Base-by-base conservation (phyloP, 495 filamentous ascomycete species). In the Penicillium alfredii region DNA sequence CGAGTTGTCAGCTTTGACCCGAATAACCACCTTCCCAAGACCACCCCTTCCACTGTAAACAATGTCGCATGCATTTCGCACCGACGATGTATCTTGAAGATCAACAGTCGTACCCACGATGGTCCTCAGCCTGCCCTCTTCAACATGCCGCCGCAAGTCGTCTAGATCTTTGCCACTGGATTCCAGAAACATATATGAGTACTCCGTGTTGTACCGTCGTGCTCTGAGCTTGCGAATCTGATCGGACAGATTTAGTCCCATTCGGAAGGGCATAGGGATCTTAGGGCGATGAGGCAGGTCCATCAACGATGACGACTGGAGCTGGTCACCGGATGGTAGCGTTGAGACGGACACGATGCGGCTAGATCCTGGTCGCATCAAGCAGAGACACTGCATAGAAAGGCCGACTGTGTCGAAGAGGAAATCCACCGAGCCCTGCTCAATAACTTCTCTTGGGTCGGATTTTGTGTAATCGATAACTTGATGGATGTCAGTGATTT, bases 1-100 rank as follows among this genome's bases (percentile, higher is more conserved):
- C 23, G 17, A 26, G 30, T 40, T 3, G 40, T 37, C n/a, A 28
- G 23, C 11, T 18, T 37, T 8, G n/a, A 74, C 55, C 35, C 60
- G 55, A 40, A 78, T 54, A 4, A 78, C 70, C 41, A 75, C 51
- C 52, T 76, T 77, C 17, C 76, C 76, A 15, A 76, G 34, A 3
- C 75, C 76, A 0, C 76, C 75, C 39, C 73, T 75, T 3, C 62
- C 65, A 13, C 58, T 60, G 14, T 56, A 61, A 12, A 79, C 66
- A 43, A 63, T 53, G 36, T 67, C 49, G 35, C 69, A 72, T 11
- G 56, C 73, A 19, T 47, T 43, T 40, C 59, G 63, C 2, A 78
- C 55, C 0, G 41, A 56, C 25, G 69, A 53, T 2, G 76, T 42
- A 51, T 78, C 69, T n/a, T 52, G 44, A 15, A 77, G 36, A 13